Evolutionary conservation across 495 filamentous ascomycete genomes (phyloP), one percentile per base, ranked within the genome.

Genomic region (Penicillium pancosmium): DNA sequence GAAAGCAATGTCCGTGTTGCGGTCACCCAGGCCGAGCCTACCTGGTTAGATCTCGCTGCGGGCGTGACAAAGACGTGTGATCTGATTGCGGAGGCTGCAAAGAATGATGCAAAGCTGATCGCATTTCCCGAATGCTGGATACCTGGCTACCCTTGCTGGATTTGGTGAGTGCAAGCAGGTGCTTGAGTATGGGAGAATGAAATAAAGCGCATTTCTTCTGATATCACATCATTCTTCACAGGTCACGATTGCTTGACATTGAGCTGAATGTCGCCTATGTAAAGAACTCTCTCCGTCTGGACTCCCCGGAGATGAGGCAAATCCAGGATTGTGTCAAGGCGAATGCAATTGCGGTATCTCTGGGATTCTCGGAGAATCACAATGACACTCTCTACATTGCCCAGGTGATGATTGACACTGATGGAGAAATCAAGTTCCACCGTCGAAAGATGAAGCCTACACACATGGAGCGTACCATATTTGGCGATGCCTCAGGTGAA

Each of bases 391-490:
- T 86, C 2, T 87, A 86, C 64, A 86, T 86, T 50, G 67, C 84
- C 0, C 84, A 88, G 62, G 74, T 72, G 7, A 72, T 82, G 44
- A 84, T 87, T 55, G 70, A 62, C 1, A 44, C 70, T 0, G 68
- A 75, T 18, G 84, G 85, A 2, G 67, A 75, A 15, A 65, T 86
- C 23, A 54, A 72, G 5, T 68, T 75, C 33, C 64, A 68, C 15
- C 76, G 84, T 0, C 68, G 80, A 10, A 87, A 87, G 72, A 71
- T 86, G 47, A 87, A 88, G 66, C 73, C 83, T 0, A 87, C 84
- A 23, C 84, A 87, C 56, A 80, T 86, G 76, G 85, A 88, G 65
- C 78, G 84, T 6, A 84, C 83, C 0, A 69, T 87, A 34, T 87
- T 82, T 50, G 84, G 85, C 1, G 84, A 88, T 61, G 76, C 73